Percentiles rank a stretch among this genome's conserved stretches.
phyloP scores from a whole-genome alignment of 495 filamentous ascomycete species.

The Aspergillus conjunctus region DNA sequence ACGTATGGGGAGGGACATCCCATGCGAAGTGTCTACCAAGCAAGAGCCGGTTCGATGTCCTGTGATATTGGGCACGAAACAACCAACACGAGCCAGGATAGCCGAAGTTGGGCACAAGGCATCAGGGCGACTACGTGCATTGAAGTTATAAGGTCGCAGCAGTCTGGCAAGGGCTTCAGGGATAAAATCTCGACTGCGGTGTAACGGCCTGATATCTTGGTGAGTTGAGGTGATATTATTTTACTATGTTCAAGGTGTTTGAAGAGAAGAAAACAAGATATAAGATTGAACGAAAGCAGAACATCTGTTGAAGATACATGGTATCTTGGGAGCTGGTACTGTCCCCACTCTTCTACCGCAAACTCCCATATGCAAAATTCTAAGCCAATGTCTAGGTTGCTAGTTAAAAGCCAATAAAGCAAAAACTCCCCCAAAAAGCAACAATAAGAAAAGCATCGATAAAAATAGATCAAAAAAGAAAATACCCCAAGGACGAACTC shows the following conservation, averaged over 20 bases:
- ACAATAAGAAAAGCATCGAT: background rate
- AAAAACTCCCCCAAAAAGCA: background rate
- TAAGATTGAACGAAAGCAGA: background rate
- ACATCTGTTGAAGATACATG: too few species aligned
- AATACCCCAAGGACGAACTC: background rate
- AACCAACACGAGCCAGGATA: background rate
- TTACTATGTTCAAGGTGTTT: too few species aligned
- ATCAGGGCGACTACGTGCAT: slow-evolving; percentile 7
- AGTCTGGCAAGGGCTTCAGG: background rate
- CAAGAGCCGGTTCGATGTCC: background rate
- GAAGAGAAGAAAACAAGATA: background rate
- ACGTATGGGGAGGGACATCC: background rate
- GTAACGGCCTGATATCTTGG: background rate
- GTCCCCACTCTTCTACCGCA: too few species aligned
- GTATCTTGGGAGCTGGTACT: too few species aligned
- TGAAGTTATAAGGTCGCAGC: background rate
- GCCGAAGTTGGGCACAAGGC: background rate
- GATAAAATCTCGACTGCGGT: background rate
- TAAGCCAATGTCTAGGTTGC: too few species aligned
- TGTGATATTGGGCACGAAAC: slow-evolving; percentile 1
- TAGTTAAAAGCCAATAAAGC: background rate
- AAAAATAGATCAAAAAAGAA: background rate
- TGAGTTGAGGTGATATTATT: too few species aligned
- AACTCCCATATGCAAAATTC: too few species aligned
- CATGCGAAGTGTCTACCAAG: slow-evolving; percentile 1